Evolutionary conservation across 1,139 yeast species (phyloP), one percentile per base, ranked within the genome.

Genomic region (Scheffersomyces titani): DNA sequence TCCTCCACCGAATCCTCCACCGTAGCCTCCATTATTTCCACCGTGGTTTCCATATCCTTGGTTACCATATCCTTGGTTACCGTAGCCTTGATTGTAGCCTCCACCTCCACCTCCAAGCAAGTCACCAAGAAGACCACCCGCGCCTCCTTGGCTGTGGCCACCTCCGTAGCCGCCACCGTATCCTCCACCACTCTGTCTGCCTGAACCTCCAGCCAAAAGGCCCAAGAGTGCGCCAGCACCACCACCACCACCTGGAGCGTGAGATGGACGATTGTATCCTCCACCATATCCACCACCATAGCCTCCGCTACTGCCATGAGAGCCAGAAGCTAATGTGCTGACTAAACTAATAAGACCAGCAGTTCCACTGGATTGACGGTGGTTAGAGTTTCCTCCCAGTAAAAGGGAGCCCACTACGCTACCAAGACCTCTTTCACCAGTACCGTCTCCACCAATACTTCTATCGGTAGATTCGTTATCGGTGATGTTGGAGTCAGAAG

Each of bases 171-270:
- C 57, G 49, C 47, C 63, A 19, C 63, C 6, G 52, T 58, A 46
- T 45, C 54, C 58, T 19, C 53, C 47, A 36, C 50, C 57, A 20
- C 51, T 58, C 21, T 57, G 61, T 11, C 56, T 63, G 11, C 56
- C 59, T n/a, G 56, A 54, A 6, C 60, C 59, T 19, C 54, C 54
- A 7, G 52, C 50, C 19, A 55, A 56, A 40, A 7, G 53, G 51
- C 11, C 56, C 53, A 30, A 30, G 40, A 30, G 40, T 30, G 40
- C 9, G 40, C 59, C 56, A 9, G 61, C 60, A 6, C 50, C 52
- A n/a, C 52, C 52, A n/a, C 55, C 53, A 47, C 59, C 59, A 30
- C 59, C 54, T 47, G 70, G 69, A 44, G 63, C 63, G 47, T 59
- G 58, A 0, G 55, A 54, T n/a, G 53, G 54, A 9, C 61, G 58